Conservation (phyloP, 129 eudicot species). For the Tagetes patula region DNA sequence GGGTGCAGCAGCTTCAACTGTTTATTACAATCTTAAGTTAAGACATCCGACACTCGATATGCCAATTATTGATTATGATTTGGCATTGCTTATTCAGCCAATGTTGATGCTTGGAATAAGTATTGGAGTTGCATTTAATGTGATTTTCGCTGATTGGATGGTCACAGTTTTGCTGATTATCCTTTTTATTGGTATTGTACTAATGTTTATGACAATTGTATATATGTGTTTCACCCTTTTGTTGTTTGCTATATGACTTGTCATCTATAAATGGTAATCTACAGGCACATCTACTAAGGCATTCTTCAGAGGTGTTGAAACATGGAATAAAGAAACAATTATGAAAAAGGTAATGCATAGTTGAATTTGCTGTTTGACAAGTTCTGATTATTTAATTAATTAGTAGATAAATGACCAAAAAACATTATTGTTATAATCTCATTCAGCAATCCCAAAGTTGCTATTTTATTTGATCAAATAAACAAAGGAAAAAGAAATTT, state of each 20-base stretch:
- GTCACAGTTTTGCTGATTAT: conserved; percentile 81
- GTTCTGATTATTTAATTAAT: neutral
- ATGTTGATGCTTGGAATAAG: conserved; percentile 96
- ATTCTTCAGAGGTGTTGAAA: conserved; percentile 78
- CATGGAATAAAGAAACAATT: conserved; percentile 93
- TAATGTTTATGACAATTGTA: conserved; percentile 5
- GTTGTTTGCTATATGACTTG: conserved; percentile 9
- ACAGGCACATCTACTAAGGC: conserved; percentile 88
- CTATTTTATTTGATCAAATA: too few species aligned
- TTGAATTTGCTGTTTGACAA: neutral
- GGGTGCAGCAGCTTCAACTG: conserved; percentile 94
- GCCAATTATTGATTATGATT: conserved; percentile 95
- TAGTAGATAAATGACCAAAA: neutral
- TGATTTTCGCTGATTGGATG: conserved; percentile 97
- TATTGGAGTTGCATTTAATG: conserved; percentile 88
- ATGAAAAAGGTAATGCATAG: conserved; percentile 57
- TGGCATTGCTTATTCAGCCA: conserved; percentile 91
- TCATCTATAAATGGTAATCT: conserved; percentile 19
- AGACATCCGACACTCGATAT: conserved; percentile 92
- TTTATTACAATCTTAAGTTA: conserved; percentile 72
- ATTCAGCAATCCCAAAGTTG: too few species aligned
- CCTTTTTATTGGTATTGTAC: conserved; percentile 69
- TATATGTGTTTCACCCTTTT: conserved; percentile 2
- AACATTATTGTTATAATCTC: neutral
- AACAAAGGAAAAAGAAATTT: too few species aligned